These are phyloP conservation scores for Aspergillus biplanus DNA, from an alignment of 495 filamentous ascomycete species.

Conservation along the genomic window DNA sequence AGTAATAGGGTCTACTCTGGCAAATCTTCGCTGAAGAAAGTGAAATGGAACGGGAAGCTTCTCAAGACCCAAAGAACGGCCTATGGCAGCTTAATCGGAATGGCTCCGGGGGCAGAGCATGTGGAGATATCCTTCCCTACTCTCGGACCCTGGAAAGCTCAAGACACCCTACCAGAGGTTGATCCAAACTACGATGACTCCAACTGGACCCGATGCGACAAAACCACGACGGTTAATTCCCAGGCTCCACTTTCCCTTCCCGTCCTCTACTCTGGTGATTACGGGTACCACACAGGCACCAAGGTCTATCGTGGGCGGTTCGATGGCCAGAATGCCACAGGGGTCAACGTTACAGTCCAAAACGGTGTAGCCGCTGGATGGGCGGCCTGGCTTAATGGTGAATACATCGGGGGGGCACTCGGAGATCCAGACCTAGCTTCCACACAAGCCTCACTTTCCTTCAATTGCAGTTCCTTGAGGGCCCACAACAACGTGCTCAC, in stretches of 20 bases:
- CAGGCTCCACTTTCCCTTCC: slow-evolving; percentile 59
- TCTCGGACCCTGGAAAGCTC: slow-evolving; percentile 62
- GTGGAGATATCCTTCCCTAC: slow-evolving; percentile 54
- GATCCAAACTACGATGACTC: slow-evolving; percentile 62
- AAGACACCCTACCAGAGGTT: slow-evolving; percentile 69
- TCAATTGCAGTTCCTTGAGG: slow-evolving; percentile 49
- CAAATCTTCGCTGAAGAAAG: slow-evolving; percentile 38
- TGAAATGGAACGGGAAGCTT: slow-evolving; percentile 59
- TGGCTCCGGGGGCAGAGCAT: slow-evolving; percentile 45
- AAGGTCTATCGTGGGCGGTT: slow-evolving; percentile 75
- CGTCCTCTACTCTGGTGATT: slow-evolving; percentile 62
- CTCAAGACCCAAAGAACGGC: slow-evolving; percentile 40
- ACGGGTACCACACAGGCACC: slow-evolving; percentile 70
- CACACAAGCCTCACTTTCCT: slow-evolving; percentile 25
- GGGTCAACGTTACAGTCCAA: slow-evolving; percentile 59
- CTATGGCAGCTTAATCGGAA: slow-evolving; percentile 53
- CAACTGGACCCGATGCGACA: slow-evolving; percentile 61
- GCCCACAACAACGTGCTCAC: slow-evolving; percentile 61
- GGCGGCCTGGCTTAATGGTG: slow-evolving; percentile 57
- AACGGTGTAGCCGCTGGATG: slow-evolving; percentile 64
- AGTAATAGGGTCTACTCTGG: slow-evolving; percentile 52
- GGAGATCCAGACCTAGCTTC: slow-evolving; percentile 51
- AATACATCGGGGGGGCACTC: slow-evolving; percentile 54
- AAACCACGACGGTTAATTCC: slow-evolving; percentile 59
- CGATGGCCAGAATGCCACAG: slow-evolving; percentile 49